Base-by-base conservation (phyloP, 148 eudicot species). In the Spergularia marina region DNA sequence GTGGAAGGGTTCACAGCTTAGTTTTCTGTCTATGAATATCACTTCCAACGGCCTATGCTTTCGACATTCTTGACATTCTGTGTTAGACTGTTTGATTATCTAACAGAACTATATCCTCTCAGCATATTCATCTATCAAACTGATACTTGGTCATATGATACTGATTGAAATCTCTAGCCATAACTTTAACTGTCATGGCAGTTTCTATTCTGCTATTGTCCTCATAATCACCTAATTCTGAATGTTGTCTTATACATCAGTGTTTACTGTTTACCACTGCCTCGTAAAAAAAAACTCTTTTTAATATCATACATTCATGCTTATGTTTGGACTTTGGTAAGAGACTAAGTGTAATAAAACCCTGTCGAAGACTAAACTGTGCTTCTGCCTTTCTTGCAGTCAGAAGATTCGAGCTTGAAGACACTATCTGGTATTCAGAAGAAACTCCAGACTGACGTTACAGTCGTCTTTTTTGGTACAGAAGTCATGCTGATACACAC, bases 341-440 rank as follows among this genome's bases (percentile, higher is more conserved):
- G 14, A 6, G n/a, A n/a, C n/a, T n/a, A n/a, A n/a, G n/a, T n/a
- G 1, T 62, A 65, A 16, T 4, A 44, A 66, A 18, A 15, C 53
- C 25, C 20, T 51, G 16, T 34, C 18, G 21, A 49, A 21, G 47
- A 61, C 78, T 80, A 60, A 60, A 68, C 8, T 40, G 18, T 56
- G 65, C 14, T 60, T 55, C 34, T 53, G 68, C 5, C 12, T 18
- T 64, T 63, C 3, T 47, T 71, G 72, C 79, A 80, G 79, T 66
- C 73, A 71, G 39, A 21, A 75, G 40, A 53, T 71, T 25, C 74
- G 6, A 67, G 73, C 64, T n/a, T 81, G 65, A 81, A 30, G 70
- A 57, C 23, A 30, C 14, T 71, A 52, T 52, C 36, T 5, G 4
- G 21, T 53, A 59, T 10, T 13, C 18, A 14, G 17, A 64, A 54